Conservation (phyloP, 2,329 filamentous ascomycete species). For the Rachicladosporium sp. region DNA sequence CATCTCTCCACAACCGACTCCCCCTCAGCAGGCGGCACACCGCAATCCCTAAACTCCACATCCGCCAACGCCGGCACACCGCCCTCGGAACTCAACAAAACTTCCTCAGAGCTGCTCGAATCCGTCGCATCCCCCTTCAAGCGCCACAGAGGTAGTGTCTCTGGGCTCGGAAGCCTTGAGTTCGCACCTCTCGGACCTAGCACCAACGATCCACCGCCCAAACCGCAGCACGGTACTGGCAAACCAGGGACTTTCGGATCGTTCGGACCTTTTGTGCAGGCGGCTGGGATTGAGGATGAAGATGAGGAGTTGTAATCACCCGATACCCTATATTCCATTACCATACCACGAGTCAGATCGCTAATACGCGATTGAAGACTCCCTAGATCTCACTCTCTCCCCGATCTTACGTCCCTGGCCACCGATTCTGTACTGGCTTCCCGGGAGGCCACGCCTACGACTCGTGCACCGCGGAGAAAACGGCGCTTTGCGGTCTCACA, state of each 20-base stretch:
- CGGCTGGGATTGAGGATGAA: conserved; percentile 22
- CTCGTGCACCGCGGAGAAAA: too few species aligned
- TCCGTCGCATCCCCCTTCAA: conserved; percentile 60
- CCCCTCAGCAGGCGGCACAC: conserved; percentile 30
- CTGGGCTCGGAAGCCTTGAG: conserved; percentile 19
- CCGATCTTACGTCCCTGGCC: too few species aligned
- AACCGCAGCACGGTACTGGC: conserved; percentile 10
- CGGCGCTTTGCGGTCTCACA: too few species aligned
- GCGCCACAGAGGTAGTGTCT: conserved; percentile 56
- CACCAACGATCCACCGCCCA: conserved; percentile 9
- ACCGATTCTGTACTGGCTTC: too few species aligned
- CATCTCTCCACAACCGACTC: conserved; percentile 26
- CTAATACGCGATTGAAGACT: too few species aligned
- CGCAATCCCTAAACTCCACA: conserved; percentile 21
- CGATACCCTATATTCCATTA: too few species aligned
- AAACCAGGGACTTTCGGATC: conserved; percentile 5
- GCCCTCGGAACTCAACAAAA: conserved; percentile 15
- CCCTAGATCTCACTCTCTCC: too few species aligned
- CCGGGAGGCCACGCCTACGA: too few species aligned
- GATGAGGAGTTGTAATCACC: conserved; percentile 33
- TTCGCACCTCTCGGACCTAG: conserved; percentile 10
- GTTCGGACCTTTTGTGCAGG: too few species aligned
- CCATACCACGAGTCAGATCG: too few species aligned
- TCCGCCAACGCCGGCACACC: conserved; percentile 21
- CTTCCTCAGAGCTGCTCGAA: conserved; percentile 31